A percentile compares a stretch with the other conserved stretches of the same genome.
phyloP scores from a whole-genome alignment of 2,329 filamentous ascomycete genomes.

The Cladosporium cucumerinum region DNA sequence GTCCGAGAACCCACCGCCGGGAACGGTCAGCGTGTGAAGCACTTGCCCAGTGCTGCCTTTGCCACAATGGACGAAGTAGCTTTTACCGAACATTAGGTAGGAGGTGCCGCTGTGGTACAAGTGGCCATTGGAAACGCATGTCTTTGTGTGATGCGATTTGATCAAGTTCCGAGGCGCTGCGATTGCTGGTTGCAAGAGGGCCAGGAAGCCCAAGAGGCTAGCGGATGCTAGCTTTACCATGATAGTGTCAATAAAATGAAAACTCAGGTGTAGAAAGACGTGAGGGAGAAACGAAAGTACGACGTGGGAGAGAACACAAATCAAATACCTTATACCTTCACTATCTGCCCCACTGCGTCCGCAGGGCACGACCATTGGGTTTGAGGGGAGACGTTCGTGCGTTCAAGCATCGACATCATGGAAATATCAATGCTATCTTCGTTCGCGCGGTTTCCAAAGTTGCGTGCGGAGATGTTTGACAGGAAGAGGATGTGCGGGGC shows the following conservation, averaged over 20 bases:
- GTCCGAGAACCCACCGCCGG: neutral
- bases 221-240: conserved; percentile 11
- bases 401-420: neutral
- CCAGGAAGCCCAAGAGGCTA: conserved; percentile 17
- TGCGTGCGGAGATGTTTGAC: neutral
- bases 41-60: conserved; percentile 8
- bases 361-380: neutral
- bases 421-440: neutral
- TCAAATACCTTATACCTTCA: neutral
- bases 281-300: neutral
- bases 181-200: conserved; percentile 1
- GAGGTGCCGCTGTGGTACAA: conserved; percentile 10
- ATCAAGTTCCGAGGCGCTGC: neutral
- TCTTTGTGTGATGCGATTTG: neutral
- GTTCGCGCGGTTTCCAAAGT: neutral
- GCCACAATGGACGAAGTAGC: conserved; percentile 15
- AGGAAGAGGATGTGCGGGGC: neutral
- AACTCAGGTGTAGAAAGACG: neutral
- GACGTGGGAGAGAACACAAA: neutral
- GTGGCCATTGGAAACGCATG: neutral
- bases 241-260: neutral
- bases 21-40: neutral
- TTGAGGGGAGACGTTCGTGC: neutral
- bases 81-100: conserved; percentile 7
- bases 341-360: neutral